Base-by-base conservation (phyloP, 768 basidiomycete genomes). In the Mycena rebaudengoi region DNA sequence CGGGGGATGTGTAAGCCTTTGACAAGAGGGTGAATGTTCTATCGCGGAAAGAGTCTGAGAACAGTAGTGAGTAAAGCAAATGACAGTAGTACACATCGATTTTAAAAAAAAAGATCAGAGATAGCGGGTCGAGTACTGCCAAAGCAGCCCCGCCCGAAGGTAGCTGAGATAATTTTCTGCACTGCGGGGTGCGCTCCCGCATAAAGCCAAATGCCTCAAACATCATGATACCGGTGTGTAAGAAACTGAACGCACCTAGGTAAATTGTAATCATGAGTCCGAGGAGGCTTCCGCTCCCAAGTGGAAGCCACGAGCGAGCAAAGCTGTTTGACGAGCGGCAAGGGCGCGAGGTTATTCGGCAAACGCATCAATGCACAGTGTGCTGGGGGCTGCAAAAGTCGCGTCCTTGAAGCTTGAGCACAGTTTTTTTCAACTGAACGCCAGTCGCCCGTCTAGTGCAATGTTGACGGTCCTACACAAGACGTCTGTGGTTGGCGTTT, bases 161-260 rank as follows among this genome's bases (percentile, higher is more conserved):
- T 85, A 85, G 84, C 84, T 85, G 84, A 86, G 85, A 83, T 86
- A 79, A 63, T 62, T 79, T 84, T 85, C 84, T 84, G 85, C 85
- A 86, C 72, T 72, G 82, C 82, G 79, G 78, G 78, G 69, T 26
- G 48, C 50, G 29, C 54, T 67, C 81, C 53, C 50, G 53, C 21
- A 33, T 21, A 8, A 62, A 45, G 26, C 45, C 37, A 18, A 26
- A 26, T 21, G 39, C 30, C 37, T 53, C 50, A 56, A 41, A 49
- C 28, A 41, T 28, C 30, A 29, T 32, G 28, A 12, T 48, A n/a
- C n/a, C n/a, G n/a, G 45, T 10, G 7, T 28, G 2, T 25, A n/a
- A 40, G 37, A 21, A 37, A 7, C 6, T 20, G 33, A 6, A 75
- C 86, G 43, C 63, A 89, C 91, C 84, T 32, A 88, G 71, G 69